A percentile compares a stretch with the other conserved stretches of the same genome.
Evolutionary conservation across 2,329 filamentous ascomycete species (phyloP).

Genomic region (Sporothrix pseudoabietina): DNA sequence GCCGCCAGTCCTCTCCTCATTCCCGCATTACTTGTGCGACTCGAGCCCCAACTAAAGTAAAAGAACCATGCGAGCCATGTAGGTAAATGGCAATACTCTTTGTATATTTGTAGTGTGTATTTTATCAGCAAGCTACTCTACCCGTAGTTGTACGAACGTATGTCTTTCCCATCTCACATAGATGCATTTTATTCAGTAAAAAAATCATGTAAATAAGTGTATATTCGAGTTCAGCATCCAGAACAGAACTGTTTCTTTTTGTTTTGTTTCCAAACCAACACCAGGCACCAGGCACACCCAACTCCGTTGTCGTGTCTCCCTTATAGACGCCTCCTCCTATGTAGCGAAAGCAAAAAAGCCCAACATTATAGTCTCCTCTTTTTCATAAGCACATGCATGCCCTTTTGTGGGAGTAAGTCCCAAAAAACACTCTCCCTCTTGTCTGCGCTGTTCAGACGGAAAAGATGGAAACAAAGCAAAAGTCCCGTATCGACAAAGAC

Average conservation of each 20-base stretch:
- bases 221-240: not conserved
- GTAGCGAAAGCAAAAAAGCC: not conserved
- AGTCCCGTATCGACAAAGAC: not conserved
- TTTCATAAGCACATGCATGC: not conserved
- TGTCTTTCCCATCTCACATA: not conserved
- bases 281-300: not conserved
- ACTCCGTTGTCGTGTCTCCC: not conserved
- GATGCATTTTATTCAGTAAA: not conserved
- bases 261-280: not conserved
- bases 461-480: not conserved
- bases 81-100: too few species aligned
- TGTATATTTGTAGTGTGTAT: not conserved
- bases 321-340: too few species aligned
- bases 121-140: not conserved
- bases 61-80: not conserved
- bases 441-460: not conserved
- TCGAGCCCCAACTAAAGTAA: not conserved
- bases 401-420: not conserved
- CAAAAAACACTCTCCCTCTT: not conserved
- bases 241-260: slow-evolving; percentile 3
- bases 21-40: not conserved
- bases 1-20: not conserved
- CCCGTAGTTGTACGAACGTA: not conserved
- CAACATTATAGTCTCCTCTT: not conserved
- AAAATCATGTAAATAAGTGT: not conserved